Evolutionary conservation across 2,329 filamentous ascomycete genomes (phyloP), one percentile per base, ranked within the genome.

Genomic region (Monilinia fructigena): DNA sequence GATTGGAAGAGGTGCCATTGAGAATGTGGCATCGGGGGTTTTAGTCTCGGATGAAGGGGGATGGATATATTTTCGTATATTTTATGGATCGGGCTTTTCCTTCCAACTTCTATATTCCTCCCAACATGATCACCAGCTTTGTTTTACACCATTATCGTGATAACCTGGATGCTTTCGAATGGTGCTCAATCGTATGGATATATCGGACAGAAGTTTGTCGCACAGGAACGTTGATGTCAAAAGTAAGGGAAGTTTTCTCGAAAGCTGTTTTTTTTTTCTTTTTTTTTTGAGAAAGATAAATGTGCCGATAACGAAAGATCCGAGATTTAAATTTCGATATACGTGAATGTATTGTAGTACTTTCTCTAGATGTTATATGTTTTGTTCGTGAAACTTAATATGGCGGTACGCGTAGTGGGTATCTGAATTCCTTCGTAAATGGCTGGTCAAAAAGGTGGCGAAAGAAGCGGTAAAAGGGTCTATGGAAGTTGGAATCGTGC

Each of bases 1-100:
- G n/a, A 65, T 63, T 40, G 69, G 69, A 45, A 71, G 67, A 5
- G 73, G 72, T 31, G 72, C 70, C 73, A 74, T 74, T 59, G 38
- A 63, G 42, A 60, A 31, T 42, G 45, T 55, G 26, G 35, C 28
- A 48, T 50, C 42, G 45, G 28, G 31, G 28, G 20, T 40, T 64
- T 45, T 48, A 53, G 31, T 60, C 23, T 52, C n/a, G 54, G 20
- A 58, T 26, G 31, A 42, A 48, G 62, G 26, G 54, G 62, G 40
- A 16, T 28, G 45, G 26, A 18, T 18, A 54, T 50, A 65, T 35
- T 59, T 35, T 60, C 26, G 47, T 61, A 40, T 61, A 53, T 60
- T 52, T 65, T 65, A 65, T 65, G 63, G 63, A 61, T 61, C 55
- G 53, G 63, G 63, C 55, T 65, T 65, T 65, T 65, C 63, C 55